A percentile compares a stretch with the other conserved stretches of the same genome.
These are phyloP conservation scores for Ministeria vibrans DNA, from an alignment of 78 protist genomes.

Conservation along the genomic window DNA sequence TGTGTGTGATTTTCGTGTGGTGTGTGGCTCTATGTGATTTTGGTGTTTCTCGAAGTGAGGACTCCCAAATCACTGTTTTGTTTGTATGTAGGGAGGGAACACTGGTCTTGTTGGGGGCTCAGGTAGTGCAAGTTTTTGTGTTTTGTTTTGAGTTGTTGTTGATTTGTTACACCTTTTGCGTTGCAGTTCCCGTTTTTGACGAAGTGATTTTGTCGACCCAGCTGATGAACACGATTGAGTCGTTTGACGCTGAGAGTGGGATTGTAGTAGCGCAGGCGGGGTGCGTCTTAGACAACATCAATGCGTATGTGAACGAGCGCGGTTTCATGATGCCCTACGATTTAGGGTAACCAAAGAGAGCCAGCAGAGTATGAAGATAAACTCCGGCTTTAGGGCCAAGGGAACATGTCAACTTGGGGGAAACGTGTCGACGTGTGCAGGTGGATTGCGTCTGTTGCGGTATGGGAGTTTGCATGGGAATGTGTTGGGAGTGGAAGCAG, in stretches of 20 bases:
- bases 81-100: conserved; percentile 94
- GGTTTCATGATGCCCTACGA: conserved; percentile 86
- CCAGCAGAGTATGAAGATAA: not conserved
- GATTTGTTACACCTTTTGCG: not conserved
- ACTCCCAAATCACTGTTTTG: conserved; percentile 29
- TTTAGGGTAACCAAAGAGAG: conserved; percentile 89
- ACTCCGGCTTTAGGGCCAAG: not conserved
- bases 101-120: conserved; percentile 85
- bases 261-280: conserved; percentile 71
- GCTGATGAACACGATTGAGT: conserved; percentile 51
- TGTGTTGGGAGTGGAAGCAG: conserved; percentile 79
- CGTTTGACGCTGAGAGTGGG: conserved; percentile 37
- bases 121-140: not conserved
- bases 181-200: conserved; percentile 68
- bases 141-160: not conserved
- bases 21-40: too few relatives aligned
- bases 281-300: conserved; percentile 60
- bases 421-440: conserved; percentile 89
- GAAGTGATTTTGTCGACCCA: conserved; percentile 67
- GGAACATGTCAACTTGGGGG: conserved; percentile 90
- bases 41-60: not conserved
- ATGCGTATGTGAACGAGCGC: conserved; percentile 27
- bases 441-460: conserved; percentile 84
- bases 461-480: conserved; percentile 83
- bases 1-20: too few relatives aligned